These are phyloP conservation scores for Leccinum fibrillosum DNA, from an alignment of 768 basidiomycete species.

Conservation along the genomic window DNA sequence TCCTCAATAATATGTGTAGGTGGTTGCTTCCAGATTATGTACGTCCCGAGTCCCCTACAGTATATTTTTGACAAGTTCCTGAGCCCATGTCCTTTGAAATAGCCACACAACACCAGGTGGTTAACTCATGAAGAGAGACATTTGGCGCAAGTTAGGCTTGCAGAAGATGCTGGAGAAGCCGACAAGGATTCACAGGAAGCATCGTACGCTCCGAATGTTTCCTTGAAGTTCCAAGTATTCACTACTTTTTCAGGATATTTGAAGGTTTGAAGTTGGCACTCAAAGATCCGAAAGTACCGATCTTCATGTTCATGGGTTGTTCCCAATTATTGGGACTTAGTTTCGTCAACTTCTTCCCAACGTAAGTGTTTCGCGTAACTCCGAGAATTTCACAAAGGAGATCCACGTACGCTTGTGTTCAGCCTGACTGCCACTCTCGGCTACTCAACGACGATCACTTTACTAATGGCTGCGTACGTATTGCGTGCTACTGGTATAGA, in stretches of 20 bases:
- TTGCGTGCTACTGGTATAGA: constrained; percentile 12
- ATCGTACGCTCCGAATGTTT: constrained; percentile 3
- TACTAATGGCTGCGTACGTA: constrained; percentile 56
- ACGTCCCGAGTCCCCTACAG: constrained; percentile 15
- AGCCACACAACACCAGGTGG: constrained; percentile 67
- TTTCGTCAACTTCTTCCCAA: constrained; percentile 60
- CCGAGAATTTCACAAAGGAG: not conserved
- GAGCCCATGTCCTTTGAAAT: not conserved
- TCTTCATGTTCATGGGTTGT: constrained; percentile 53
- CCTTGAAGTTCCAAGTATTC: not conserved
- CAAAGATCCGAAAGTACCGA: constrained; percentile 49
- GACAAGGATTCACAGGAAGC: constrained; percentile 42
- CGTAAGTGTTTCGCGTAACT: constrained; percentile 28
- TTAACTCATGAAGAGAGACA: constrained; percentile 46
- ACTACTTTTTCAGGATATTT: constrained; percentile 35
- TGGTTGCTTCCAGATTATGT: constrained; percentile 61
- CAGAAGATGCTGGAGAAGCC: constrained; percentile 67
- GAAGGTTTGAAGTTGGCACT: constrained; percentile 54
- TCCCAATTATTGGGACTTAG: constrained; percentile 53
- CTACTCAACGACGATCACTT: constrained; percentile 53
- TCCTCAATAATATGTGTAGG: constrained; percentile 28
- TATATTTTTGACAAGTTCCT: not conserved
- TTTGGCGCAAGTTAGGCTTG: constrained; percentile 64
- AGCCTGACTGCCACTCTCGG: constrained; percentile 61
- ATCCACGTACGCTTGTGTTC: not conserved